A percentile compares a stretch with the other conserved stretches of the same genome.
Evolutionary conservation across 176 grass and related monocot species (phyloP).

Genomic region (Avena insularis): DNA sequence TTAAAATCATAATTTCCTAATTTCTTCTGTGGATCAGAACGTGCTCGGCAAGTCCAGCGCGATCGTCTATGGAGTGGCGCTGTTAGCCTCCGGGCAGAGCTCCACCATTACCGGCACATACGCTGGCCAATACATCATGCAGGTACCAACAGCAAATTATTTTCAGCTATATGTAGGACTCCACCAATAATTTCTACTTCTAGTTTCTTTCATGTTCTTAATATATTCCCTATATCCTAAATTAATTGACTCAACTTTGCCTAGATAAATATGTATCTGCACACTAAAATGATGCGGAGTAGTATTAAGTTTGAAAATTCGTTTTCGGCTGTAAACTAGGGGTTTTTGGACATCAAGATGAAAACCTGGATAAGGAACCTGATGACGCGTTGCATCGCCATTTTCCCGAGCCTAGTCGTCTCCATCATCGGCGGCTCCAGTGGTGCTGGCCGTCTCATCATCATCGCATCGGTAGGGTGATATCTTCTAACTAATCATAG

Average conservation of each 20-base stretch:
- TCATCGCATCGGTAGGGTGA: conserved; percentile 74
- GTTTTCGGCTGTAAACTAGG: background rate
- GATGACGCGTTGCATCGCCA: conserved; percentile 61
- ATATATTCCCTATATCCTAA: too few relatives aligned
- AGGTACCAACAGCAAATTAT: background rate
- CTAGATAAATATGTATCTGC: too few relatives aligned
- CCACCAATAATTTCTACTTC: background rate
- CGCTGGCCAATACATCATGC: conserved; percentile 17
- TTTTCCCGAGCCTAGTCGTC: conserved; percentile 69
- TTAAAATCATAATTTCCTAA: too few relatives aligned
- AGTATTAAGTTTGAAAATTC: background rate
- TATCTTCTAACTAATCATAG: too few relatives aligned
- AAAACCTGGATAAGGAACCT: conserved; percentile 16
- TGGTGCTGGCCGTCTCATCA: conserved; percentile 83
- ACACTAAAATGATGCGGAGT: too few relatives aligned
- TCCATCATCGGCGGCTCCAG: conserved; percentile 72
- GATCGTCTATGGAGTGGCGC: background rate
- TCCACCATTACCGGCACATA: conserved; percentile 19
- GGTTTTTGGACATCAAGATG: conserved; percentile 34
- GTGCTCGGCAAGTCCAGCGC: background rate
- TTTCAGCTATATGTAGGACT: background rate
- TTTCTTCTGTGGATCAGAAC: background rate
- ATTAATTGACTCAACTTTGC: too few relatives aligned
- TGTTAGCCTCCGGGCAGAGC: background rate
- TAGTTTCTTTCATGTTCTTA: background rate